These are phyloP conservation scores for Aurifilum marmelostoma DNA, from an alignment of 2,329 filamentous ascomycete species.

Conservation along the genomic window DNA sequence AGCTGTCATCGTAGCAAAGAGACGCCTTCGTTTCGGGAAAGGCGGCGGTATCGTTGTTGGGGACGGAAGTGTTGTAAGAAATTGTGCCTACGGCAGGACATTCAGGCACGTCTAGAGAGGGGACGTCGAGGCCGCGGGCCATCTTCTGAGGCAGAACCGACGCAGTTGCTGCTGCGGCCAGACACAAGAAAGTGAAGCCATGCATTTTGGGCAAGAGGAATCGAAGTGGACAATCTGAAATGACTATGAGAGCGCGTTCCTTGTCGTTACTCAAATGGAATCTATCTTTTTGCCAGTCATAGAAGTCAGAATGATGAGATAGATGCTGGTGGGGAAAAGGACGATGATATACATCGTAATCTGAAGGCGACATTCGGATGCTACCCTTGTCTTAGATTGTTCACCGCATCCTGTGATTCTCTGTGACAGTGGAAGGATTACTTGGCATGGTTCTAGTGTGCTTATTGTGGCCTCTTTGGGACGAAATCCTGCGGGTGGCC, in stretches of 20 bases:
- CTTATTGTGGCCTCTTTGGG: neutral
- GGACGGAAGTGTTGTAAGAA: conserved; percentile 47
- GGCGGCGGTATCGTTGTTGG: conserved; percentile 37
- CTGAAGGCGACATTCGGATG: neutral
- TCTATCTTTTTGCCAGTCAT: neutral
- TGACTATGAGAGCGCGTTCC: neutral
- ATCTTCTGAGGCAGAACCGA: neutral
- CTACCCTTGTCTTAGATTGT: neutral
- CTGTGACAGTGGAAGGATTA: conserved; percentile 3
- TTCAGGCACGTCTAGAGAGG: conserved; percentile 41
- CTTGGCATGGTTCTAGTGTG: conserved; percentile 6
- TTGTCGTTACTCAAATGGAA: neutral
- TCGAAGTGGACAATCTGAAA: neutral
- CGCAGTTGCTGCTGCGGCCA: neutral
- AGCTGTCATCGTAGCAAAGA: conserved; percentile 49
- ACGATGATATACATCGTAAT: neutral
- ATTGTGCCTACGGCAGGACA: conserved; percentile 44
- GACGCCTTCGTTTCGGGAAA: conserved; percentile 51
- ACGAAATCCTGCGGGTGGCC: neutral
- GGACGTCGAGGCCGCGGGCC: conserved; percentile 13
- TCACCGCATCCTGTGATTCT: conserved; percentile 3
- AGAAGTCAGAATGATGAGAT: neutral
- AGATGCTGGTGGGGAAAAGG: neutral
- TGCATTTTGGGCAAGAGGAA: neutral
- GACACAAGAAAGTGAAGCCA: neutral